Evolutionary conservation across 192 early-diverging fungal genomes (phyloP), one percentile per base, ranked within the genome.

Genomic region (Allomyces javanicus): DNA sequence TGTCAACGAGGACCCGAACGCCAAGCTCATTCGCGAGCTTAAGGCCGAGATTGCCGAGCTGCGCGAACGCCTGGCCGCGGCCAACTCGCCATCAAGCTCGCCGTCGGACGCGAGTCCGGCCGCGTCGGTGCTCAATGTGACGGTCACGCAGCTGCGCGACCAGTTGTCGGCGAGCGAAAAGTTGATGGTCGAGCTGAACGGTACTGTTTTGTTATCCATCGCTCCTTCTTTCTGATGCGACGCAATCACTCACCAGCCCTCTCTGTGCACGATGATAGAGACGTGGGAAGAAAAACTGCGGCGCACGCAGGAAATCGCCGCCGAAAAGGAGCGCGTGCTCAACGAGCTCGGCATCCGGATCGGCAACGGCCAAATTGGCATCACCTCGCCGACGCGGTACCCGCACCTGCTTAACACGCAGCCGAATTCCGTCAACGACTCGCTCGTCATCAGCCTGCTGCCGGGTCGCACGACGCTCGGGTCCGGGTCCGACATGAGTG

Each of bases 341-440:
- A 81, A 86, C 61, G 88, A 90, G 23, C 77, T 91, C 61, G 92
- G 90, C 25, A 89, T 92, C 44, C 71, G 78, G 6, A 74, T 92
- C 1, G 88, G 87, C 44, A 79, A 86, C 61, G 79, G 83, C 67
- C 70, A 78, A 24, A 77, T 89, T 12, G 91, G 90, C 14, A 76
- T 93, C 5, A 82, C 83, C 67, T 82, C 85, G 11, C 89, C 92
- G 7, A 84, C 86, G 63, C 82, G 81, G 40, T 78, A 84, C 43
- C 90, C 92, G 25, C 90, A 95, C 72, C 74, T 95, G 62, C 82
- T 95, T 66, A 95, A 93, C 67, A 81, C 91, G 24, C 91, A 87
- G 69, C 91, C 93, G 70, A 88, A 95, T 70, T 88, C 91, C 63
- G 78, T 88, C 19, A 87, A 89, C 21, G 91, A 95, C 69, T 93